These are phyloP conservation scores for Botryotinia convoluta DNA, from an alignment of 2,329 filamentous ascomycete species.

Conservation along the genomic window DNA sequence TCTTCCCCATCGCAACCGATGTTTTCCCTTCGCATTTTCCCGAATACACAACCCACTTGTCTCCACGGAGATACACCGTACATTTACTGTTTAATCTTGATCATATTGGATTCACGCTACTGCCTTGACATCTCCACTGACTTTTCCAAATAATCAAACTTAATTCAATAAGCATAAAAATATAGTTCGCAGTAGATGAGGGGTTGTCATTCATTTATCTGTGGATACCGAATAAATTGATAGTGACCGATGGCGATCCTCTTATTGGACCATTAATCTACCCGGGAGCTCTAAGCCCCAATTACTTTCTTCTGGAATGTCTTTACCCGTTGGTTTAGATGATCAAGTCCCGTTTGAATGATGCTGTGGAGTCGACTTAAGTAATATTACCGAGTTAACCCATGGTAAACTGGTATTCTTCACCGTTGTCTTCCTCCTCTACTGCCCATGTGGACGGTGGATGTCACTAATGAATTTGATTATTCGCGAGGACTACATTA, in stretches of 20 bases:
- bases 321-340: not conserved
- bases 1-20: not conserved
- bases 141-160: not conserved
- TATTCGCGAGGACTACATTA: not conserved
- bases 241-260: not conserved
- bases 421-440: not conserved
- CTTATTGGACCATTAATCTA: not conserved
- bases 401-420: not conserved
- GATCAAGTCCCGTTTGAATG: not conserved
- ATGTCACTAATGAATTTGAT: not conserved
- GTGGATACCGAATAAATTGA: not conserved
- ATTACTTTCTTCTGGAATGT: not conserved
- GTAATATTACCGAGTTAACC: not conserved
- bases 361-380: not conserved
- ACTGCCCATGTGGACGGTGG: not conserved
- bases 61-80: not conserved
- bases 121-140: not conserved
- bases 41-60: not conserved
- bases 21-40: not conserved
- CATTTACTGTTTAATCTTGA: too few relatives aligned
- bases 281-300: not conserved
- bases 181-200: not conserved
- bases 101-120: not conserved
- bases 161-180: not conserved
- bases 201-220: not conserved